phyloP scores from a whole-genome alignment of 225 moss, liverwort and hornwort species.

The Polytrichum commune region DNA sequence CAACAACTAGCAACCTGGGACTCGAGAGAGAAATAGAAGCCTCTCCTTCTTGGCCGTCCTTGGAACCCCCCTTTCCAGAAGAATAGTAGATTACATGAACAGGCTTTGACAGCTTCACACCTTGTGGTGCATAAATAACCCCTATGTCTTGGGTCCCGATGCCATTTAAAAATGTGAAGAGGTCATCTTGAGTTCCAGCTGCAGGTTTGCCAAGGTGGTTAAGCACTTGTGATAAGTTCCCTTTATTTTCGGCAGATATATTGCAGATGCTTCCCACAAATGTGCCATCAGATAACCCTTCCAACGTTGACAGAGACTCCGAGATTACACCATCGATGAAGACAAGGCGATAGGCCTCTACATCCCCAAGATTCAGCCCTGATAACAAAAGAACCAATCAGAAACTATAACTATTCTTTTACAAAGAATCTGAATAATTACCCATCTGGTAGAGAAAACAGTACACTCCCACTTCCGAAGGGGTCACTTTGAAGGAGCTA shows the following conservation, averaged over 20 bases:
- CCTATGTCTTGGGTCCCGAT: constrained; percentile 74
- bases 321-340: constrained; percentile 76
- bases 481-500: too few species aligned
- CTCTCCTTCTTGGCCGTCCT: constrained; percentile 25
- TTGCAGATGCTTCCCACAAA: constrained; percentile 74
- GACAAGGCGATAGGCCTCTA: constrained; percentile 48
- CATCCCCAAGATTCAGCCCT: constrained; percentile 42
- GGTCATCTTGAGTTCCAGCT: constrained; percentile 65
- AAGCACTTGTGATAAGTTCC: constrained; percentile 43
- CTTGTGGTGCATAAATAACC: constrained; percentile 61
- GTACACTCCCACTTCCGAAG: too few species aligned
- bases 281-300: constrained; percentile 56
- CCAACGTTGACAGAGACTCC: constrained; percentile 58
- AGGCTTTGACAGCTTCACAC: constrained; percentile 46
- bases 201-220: constrained; percentile 50
- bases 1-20: constrained; percentile 78
- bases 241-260: constrained; percentile 48
- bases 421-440: too few species aligned
- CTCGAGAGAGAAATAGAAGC: constrained; percentile 62
- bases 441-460: too few species aligned
- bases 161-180: constrained; percentile 84
- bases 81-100: constrained; percentile 81
- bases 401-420: too few species aligned
- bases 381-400: neutral
- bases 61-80: constrained; percentile 51